Percentiles rank a stretch among this genome's conserved stretches.
Conservation (phyloP, 495 filamentous ascomycete genomes). For the Chlorociboria aeruginascens region DNA sequence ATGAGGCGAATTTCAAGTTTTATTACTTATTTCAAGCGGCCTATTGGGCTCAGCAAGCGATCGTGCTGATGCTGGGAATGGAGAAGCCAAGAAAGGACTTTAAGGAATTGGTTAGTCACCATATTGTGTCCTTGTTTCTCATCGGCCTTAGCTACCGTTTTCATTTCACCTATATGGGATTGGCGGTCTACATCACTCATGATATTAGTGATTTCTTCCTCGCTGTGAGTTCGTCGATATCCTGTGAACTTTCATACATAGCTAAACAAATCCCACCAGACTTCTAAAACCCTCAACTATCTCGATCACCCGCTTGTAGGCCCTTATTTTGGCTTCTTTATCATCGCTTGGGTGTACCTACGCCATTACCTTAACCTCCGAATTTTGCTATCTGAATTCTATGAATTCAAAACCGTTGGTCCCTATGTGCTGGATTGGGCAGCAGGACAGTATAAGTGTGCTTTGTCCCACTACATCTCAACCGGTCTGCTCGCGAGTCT, state of each 20-base stretch:
- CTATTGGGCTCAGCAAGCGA: slow-evolving; percentile 93
- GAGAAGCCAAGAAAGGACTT: slow-evolving; percentile 97
- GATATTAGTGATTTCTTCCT: slow-evolving; percentile 97
- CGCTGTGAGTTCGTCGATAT: slow-evolving; percentile 49
- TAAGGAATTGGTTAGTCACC: slow-evolving; percentile 87
- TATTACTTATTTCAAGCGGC: slow-evolving; percentile 93
- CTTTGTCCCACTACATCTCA: slow-evolving; percentile 62
- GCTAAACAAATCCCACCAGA: slow-evolving; percentile 33
- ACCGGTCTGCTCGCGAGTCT: slow-evolving; percentile 56
- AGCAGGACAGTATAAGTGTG: slow-evolving; percentile 72
- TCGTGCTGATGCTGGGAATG: slow-evolving; percentile 77
- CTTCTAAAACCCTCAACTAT: slow-evolving; percentile 91
- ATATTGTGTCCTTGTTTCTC: slow-evolving; percentile 82
- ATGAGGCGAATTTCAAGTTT: slow-evolving; percentile 82
- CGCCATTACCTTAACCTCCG: slow-evolving; percentile 84
- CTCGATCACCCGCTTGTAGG: slow-evolving; percentile 62
- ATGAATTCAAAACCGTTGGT: slow-evolving; percentile 79
- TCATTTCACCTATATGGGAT: slow-evolving; percentile 96
- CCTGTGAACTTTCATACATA: not conserved
- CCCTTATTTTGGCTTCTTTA: slow-evolving; percentile 79
- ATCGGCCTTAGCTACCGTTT: slow-evolving; percentile 89
- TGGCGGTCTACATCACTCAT: slow-evolving; percentile 93
- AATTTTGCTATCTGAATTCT: slow-evolving; percentile 76
- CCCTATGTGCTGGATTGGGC: slow-evolving; percentile 83
- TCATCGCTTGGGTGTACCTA: slow-evolving; percentile 79